Conservation (phyloP, 305 asterid genomes). For the Fraxinus angustifolia region DNA sequence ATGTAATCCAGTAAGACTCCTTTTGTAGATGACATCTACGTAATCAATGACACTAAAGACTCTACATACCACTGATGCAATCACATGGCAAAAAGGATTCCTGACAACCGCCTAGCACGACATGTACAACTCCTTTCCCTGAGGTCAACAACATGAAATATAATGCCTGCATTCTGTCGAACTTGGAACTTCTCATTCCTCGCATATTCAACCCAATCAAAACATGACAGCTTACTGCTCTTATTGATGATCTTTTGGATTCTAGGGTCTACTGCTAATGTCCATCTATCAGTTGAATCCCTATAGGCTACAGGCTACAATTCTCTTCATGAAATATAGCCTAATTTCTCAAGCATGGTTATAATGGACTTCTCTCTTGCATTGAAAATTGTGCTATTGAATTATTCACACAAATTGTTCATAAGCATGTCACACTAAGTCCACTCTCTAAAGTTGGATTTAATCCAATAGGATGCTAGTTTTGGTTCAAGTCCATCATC, state of each 20-base stretch:
- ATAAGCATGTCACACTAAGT: too few species aligned
- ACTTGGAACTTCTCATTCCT: background rate
- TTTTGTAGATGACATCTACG: background rate
- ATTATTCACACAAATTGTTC: too few species aligned
- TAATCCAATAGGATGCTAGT: background rate
- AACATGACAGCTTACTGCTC: background rate
- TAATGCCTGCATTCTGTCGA: background rate
- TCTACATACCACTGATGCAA: background rate
- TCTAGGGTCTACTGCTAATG: background rate
- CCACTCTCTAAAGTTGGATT: background rate
- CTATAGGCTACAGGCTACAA: background rate
- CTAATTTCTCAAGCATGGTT: background rate
- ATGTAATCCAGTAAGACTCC: background rate
- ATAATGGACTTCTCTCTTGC: background rate
- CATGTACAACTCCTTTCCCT: background rate
- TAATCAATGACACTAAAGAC: background rate
- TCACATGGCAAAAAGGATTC: background rate
- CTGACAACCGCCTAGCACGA: background rate
- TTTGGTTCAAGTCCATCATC: background rate
- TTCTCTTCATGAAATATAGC: background rate
- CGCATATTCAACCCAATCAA: background rate
- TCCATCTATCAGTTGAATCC: background rate
- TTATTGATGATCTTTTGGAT: background rate
- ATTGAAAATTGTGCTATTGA: too few species aligned
- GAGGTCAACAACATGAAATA: background rate